phyloP scores from a whole-genome alignment of 805 yeast genomes.

The Cyberlindnera samutprakarnensis region DNA sequence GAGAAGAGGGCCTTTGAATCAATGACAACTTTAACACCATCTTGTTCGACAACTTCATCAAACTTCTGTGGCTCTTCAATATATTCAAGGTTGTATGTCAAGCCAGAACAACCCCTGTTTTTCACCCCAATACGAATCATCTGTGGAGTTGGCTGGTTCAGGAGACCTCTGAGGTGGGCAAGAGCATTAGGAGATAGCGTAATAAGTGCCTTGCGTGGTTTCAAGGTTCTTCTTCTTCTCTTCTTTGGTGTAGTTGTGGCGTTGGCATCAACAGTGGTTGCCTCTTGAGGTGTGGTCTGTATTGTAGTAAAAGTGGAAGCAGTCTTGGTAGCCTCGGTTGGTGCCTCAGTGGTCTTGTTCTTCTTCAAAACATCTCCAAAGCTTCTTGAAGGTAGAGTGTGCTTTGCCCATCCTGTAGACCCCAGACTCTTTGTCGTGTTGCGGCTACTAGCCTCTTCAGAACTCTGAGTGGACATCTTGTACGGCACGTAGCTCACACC shows the following conservation, averaged over 20 bases:
- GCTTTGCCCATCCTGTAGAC: slow-evolving; percentile 20
- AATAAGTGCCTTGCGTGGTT: slow-evolving; percentile 87
- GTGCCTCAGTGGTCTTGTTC: slow-evolving; percentile 4
- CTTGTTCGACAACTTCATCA: slow-evolving; percentile 89
- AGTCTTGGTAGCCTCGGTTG: slow-evolving; percentile 4
- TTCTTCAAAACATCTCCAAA: slow-evolving; percentile 20
- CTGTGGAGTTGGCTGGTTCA: slow-evolving; percentile 81
- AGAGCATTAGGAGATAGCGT: slow-evolving; percentile 73
- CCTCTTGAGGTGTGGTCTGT: slow-evolving; percentile 4
- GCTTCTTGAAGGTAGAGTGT: slow-evolving; percentile 21
- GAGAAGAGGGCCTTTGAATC: slow-evolving; percentile 95
- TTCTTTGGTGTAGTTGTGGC: slow-evolving; percentile 18
- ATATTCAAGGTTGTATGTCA: slow-evolving; percentile 86
- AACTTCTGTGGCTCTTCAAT: slow-evolving; percentile 89
- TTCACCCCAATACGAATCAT: slow-evolving; percentile 88
- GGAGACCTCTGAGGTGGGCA: slow-evolving; percentile 55
- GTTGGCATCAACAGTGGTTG: slow-evolving; percentile 1
- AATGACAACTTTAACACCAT: slow-evolving; percentile 84
- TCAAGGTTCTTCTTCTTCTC: slow-evolving; percentile 55
- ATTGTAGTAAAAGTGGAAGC: slow-evolving; percentile 7
- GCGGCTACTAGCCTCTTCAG: not conserved
- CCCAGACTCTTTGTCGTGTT: not conserved
- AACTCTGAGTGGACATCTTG: slow-evolving; percentile 4
- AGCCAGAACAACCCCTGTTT: slow-evolving; percentile 95
- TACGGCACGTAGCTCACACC: slow-evolving; percentile 15